Base-by-base conservation (phyloP, 2,329 filamentous ascomycete species). In the Calonectria pseudoturangicola region DNA sequence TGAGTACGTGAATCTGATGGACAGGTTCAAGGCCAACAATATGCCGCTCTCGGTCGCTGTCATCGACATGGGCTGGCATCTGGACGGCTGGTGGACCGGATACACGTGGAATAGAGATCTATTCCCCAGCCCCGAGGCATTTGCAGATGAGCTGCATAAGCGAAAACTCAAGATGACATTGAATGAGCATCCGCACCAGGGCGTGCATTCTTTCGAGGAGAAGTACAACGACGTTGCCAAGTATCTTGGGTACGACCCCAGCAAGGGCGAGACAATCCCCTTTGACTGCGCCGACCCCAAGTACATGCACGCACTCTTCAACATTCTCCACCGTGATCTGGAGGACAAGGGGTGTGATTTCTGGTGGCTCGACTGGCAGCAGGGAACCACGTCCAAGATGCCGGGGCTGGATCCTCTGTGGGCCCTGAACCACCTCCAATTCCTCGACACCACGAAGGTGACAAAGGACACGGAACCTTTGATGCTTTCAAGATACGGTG, bases 291-390 rank as follows among this genome's bases (percentile, higher is more conserved):
- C 88, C 0, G 84, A 87, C 63, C 86, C 82, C 21, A 84, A 84
- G 39, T 93, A 91, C 75, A 84, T 91, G 79, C 84, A 91, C 41
- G 90, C 90, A 0, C 92, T 90, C 75, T 87, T 92, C 54, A 85
- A 88, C 62, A 86, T 92, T 2, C 84, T 93, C 6, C 89, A 92
- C 70, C 85, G 87, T 15, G 82, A 85, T 16, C 83, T 92, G 33
- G 91, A 93, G 73, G 83, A 87, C 1, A 83, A 89, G 10, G 91
- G 89, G 1, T 85, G 88, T 27, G 91, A 93, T 77, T 92, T 93
- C 70, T 92, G 90, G 90, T 93, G 91, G 91, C 86, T 92, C 33
- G 91, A 93, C 79, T 93, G 91, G 91, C 91, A 93, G 80, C 91
- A 93, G 79, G 91, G 91, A 1, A 82, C 84, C 2, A 83, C 86